Evolutionary conservation across 2,329 filamentous ascomycete species (phyloP).

Genomic region (Gaeumannomyces sp.): DNA sequence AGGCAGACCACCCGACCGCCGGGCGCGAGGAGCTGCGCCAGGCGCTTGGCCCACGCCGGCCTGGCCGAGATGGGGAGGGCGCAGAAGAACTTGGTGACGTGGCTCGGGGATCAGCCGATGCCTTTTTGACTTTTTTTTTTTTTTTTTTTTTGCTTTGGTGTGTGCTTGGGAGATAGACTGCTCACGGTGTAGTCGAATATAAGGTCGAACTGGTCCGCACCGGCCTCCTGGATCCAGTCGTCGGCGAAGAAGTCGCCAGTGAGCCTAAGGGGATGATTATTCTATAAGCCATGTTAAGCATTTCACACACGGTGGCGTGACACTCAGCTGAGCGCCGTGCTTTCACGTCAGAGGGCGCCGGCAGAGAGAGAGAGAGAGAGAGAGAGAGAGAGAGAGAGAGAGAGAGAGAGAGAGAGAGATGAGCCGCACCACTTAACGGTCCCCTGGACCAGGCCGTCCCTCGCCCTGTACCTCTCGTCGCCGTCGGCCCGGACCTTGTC

Average conservation of each 20-base stretch:
- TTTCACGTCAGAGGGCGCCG: no score
- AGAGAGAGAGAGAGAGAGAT: no score
- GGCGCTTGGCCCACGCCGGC: conserved; percentile 46
- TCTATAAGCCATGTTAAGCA: not conserved
- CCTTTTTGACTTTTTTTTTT: no score
- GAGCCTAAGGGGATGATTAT: conserved; percentile 24
- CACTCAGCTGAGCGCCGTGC: no score
- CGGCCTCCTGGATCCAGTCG: conserved; percentile 43
- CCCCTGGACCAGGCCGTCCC: conserved; percentile 39
- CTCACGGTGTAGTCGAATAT: conserved; percentile 57
- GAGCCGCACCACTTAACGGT: conserved; percentile 36
- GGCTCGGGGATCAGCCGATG: no score
- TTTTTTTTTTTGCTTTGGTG: no score
- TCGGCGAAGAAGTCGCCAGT: conserved; percentile 62
- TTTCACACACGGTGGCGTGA: not conserved
- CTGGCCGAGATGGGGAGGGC: conserved; percentile 50
- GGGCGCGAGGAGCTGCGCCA: conserved; percentile 42
- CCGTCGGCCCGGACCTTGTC: conserved; percentile 26
- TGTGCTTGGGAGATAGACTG: no score
- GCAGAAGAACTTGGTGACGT: conserved; percentile 51
- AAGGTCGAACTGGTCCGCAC: conserved; percentile 53
- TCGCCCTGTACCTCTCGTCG: conserved; percentile 28
- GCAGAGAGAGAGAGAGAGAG: not conserved
- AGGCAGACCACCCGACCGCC: conserved; percentile 51
- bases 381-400: not conserved